Evolutionary conservation across 208 protist species (phyloP).

Genomic region (Acanthamoeba castellanii): DNA sequence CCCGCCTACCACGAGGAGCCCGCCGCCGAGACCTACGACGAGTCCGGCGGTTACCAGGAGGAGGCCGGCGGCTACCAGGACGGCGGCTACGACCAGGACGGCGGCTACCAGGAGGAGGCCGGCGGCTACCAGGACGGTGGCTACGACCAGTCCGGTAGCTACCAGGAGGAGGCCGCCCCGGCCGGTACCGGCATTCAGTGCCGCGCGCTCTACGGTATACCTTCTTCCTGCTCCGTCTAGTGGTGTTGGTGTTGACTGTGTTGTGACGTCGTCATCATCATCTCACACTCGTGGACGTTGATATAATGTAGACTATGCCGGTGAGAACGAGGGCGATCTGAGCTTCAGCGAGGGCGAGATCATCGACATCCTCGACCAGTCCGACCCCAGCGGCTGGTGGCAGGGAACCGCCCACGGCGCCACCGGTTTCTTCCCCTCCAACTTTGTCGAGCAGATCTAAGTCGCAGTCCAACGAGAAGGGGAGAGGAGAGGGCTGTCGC

Average conservation of each 20-base stretch:
- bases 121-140: not conserved
- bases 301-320: not conserved
- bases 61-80: not conserved
- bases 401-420: not conserved
- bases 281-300: too few species aligned
- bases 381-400: conserved; percentile 54
- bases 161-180: not conserved
- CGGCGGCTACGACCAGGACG: not conserved
- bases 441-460: conserved; percentile 58
- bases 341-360: not conserved
- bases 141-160: not conserved
- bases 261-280: too few species aligned
- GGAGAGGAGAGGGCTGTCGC: not conserved
- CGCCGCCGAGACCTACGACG: not conserved
- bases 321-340: conserved; percentile 15
- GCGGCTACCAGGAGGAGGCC: conserved; percentile 7
- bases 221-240: too few species aligned
- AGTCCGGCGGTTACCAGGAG: not conserved
- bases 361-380: not conserved
- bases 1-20: not conserved
- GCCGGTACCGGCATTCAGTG: not conserved
- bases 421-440: conserved; percentile 61
- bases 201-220: conserved; percentile 10
- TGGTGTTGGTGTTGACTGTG: too few species aligned
- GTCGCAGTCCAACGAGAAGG: not conserved